Conservation (phyloP, 371 early-diverging fungal genomes). For the Cokeromyces recurvatus region DNA sequence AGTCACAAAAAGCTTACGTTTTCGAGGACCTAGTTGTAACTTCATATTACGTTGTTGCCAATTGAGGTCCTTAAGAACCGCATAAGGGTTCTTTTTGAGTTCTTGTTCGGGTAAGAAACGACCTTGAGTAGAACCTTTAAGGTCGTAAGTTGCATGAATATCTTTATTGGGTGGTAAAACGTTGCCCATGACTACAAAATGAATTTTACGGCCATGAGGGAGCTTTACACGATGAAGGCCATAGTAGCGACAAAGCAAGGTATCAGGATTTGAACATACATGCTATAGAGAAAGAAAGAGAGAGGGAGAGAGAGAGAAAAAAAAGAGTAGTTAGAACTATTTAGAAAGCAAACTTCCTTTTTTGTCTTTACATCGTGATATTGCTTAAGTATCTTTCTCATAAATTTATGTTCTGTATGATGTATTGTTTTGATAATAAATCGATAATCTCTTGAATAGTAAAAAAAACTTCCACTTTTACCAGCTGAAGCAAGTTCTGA, state of each 20-base stretch:
- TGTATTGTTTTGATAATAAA: conserved; percentile 98
- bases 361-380: conserved; percentile 78
- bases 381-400: conserved; percentile 78
- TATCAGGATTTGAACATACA: conserved; percentile 85
- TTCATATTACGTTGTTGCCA: conserved; percentile 74
- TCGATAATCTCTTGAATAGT: conserved; percentile 94
- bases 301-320: too few species aligned
- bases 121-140: conserved; percentile 84
- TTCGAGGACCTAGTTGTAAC: conserved; percentile 78
- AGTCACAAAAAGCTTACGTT: conserved; percentile 68
- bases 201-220: conserved; percentile 88
- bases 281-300: too few species aligned
- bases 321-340: too few species aligned
- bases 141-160: conserved; percentile 88
- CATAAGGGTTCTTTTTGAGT: conserved; percentile 66
- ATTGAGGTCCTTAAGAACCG: conserved; percentile 91
- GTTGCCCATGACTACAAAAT: conserved; percentile 96
- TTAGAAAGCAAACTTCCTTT: too few species aligned
- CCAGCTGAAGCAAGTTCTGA: conserved; percentile 93
- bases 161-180: conserved; percentile 93
- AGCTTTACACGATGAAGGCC: conserved; percentile 95
- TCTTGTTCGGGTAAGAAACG: conserved; percentile 73
- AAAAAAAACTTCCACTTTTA: conserved; percentile 94
- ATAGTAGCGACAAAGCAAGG: conserved; percentile 90
- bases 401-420: conserved; percentile 88